Base-by-base conservation (phyloP, 2,329 filamentous ascomycete genomes). In the Colletotrichum eremochloae region DNA sequence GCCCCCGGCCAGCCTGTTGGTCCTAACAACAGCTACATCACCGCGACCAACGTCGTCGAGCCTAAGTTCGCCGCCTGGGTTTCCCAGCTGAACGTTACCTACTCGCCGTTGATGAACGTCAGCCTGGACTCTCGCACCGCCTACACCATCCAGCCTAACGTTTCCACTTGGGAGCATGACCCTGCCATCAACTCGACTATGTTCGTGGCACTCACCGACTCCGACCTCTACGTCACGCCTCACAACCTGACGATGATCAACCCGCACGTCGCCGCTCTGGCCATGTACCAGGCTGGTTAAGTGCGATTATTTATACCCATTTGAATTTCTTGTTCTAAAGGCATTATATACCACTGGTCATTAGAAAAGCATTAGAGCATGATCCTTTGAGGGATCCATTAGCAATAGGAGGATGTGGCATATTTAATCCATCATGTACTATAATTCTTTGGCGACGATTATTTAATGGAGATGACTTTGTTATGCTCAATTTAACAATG, bases 11-110 rank as follows among this genome's bases (percentile, higher is more conserved):
- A 88, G 75, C 76, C 87, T 0, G 87, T 96, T 3, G 94, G 94
- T 0, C 94, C 94, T 0, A 96, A 97, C 81, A 94, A 94, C 83
- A 93, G 90, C 78, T 97, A 97, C 79, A 83, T 94, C 61, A 96
- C 94, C 0, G 80, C 81, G 3, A 89, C 86, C 0, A 84, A 85
- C 0, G 92, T 91, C 0, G 86, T 86, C 2, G 76, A 80, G 4
- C 92, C 94, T 0, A 82, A 84, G 69, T 97, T 88, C 75, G 93
- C 94, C 0, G 88, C 90, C 0, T 97, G 94, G 93, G 92, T 93
- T 1, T 88, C 87, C 0, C 94, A 96, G 84, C 84, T 96, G 24
- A 94, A 93, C 74, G 85, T 93, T 15, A 96, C 94, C 0, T 93
- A 93, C 78, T 87, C 90, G 1, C 84, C 86, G 0, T 79, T 93